A percentile compares a stretch with the other conserved stretches of the same genome.
phyloP scores from a whole-genome alignment of 208 protist species.

The Crithidia acanthocephali region DNA sequence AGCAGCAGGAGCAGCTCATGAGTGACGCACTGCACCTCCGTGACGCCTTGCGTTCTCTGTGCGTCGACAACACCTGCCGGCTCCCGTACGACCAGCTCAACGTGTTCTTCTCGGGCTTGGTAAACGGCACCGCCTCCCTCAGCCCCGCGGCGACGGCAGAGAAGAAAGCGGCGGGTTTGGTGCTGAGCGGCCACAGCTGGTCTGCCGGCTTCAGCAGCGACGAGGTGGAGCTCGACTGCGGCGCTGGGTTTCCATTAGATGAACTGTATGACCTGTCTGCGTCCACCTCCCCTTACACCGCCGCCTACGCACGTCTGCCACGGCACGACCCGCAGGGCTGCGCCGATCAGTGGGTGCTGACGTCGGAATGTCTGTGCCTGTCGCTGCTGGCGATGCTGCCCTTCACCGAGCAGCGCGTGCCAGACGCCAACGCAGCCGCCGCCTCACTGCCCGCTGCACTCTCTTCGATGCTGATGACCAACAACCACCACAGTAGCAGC shows the following conservation, averaged over 20 bases:
- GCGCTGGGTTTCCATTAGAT: neutral
- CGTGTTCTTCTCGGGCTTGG: constrained; percentile 42
- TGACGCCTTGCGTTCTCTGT: constrained; percentile 62
- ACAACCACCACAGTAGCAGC: neutral
- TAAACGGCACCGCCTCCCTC: constrained; percentile 27
- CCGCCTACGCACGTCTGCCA: constrained; percentile 15
- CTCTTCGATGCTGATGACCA: neutral
- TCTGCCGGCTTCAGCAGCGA: constrained; percentile 6
- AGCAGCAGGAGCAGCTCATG: constrained; percentile 43
- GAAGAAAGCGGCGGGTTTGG: constrained; percentile 13
- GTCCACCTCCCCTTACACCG: constrained; percentile 9
- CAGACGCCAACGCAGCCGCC: neutral
- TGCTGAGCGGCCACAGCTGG: constrained; percentile 16
- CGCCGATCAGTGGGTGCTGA: constrained; percentile 31
- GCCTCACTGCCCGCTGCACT: neutral
- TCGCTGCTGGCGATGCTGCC: constrained; percentile 33
- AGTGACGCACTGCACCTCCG: constrained; percentile 55
- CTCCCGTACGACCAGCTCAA: constrained; percentile 34
- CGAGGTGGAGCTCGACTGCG: neutral
- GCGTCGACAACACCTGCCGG: constrained; percentile 45
- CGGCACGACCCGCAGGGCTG: constrained; percentile 29
- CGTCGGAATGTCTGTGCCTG: constrained; percentile 36
- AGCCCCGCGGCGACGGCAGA: neutral
- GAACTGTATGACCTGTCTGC: constrained; percentile 1
- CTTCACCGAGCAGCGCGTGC: constrained; percentile 25